These are phyloP conservation scores for Neofusicoccum cordaticola DNA, from an alignment of 2,329 filamentous ascomycete species.

Conservation along the genomic window DNA sequence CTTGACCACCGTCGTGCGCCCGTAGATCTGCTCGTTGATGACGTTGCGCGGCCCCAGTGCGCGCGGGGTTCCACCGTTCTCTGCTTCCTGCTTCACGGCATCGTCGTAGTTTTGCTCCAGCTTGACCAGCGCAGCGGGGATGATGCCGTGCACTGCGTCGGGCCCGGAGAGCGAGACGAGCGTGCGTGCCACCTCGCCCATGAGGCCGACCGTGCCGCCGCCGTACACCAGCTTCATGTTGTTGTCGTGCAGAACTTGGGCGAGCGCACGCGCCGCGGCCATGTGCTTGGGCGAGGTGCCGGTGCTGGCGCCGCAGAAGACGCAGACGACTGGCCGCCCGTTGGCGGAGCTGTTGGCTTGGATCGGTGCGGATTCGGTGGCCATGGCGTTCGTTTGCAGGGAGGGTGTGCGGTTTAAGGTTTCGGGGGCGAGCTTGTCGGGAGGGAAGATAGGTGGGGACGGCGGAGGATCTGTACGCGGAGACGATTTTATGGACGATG, in stretches of 20 bases:
- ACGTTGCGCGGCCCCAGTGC: slow-evolving; percentile 37
- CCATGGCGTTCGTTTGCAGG: slow-evolving; percentile 23
- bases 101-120: slow-evolving; percentile 65
- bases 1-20: slow-evolving; percentile 79
- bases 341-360: slow-evolving; percentile 21
- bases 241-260: slow-evolving; percentile 67
- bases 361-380: background rate
- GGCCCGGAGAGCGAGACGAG: slow-evolving; percentile 82
- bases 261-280: slow-evolving; percentile 74
- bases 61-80: slow-evolving; percentile 25
- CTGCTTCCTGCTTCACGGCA: slow-evolving; percentile 39
- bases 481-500: no score
- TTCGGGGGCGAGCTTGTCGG: background rate
- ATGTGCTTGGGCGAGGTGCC: slow-evolving; percentile 74
- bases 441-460: background rate
- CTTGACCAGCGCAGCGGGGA: slow-evolving; percentile 78
- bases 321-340: slow-evolving; percentile 70
- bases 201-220: slow-evolving; percentile 88
- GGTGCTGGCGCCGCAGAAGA: slow-evolving; percentile 84
- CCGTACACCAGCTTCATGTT: slow-evolving; percentile 89
- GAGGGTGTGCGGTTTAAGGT: background rate
- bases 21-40: slow-evolving; percentile 67
- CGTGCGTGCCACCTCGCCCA: slow-evolving; percentile 89
- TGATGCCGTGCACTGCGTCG: slow-evolving; percentile 83
- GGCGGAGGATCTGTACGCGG: background rate